Base-by-base conservation (phyloP, 2,329 filamentous ascomycete genomes). In the Colletotrichum sp. region DNA sequence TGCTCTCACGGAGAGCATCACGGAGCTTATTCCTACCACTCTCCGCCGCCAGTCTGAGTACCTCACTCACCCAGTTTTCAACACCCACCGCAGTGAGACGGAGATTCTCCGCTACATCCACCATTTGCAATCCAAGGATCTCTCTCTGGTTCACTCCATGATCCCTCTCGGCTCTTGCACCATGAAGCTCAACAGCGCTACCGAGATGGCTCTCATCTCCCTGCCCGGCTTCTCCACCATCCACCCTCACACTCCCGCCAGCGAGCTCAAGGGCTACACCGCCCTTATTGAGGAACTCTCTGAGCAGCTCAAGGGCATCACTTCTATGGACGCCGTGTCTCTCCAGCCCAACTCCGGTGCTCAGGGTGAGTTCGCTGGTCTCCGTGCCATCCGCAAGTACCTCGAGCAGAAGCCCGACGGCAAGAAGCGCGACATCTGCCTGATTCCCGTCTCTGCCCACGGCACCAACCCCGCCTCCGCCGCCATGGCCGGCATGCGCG, bases 91-190 rank as follows among this genome's bases (percentile, higher is more conserved):
- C 86, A 98, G 96, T 4, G 96, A 99, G 86, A 98, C 96, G 1
- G 95, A 98, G 85, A 91, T 99, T 80, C 89, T 99, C 67, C 94
- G 96, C 59, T 99, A 99, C 86, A 98, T 99, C 80, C 90, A 96
- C 83, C 95, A 98, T 83, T 89, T 99, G 7, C 94, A 98, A 84
- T 98, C 96, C 67, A 98, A 98, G 88, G 96, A 99, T 83, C 88
- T 99, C 16, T 98, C 96, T 2, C 90, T 98, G 7, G 95, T 96
- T 3, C 96, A 99, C 86, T 98, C 96, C 18, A 99, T 99, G 96
- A 99, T 99, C 77, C 96, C 96, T 4, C 91, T 99, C 2, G 96
- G 96, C 24, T 98, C 96, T 2, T 99, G 96, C 89, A 99, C 96
- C 16, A 99, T 99, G 96, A 99, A 99, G 89, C 92, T 98, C 69